Base-by-base conservation (phyloP, 2,329 filamentous ascomycete genomes). In the Ascochyta fabae region DNA sequence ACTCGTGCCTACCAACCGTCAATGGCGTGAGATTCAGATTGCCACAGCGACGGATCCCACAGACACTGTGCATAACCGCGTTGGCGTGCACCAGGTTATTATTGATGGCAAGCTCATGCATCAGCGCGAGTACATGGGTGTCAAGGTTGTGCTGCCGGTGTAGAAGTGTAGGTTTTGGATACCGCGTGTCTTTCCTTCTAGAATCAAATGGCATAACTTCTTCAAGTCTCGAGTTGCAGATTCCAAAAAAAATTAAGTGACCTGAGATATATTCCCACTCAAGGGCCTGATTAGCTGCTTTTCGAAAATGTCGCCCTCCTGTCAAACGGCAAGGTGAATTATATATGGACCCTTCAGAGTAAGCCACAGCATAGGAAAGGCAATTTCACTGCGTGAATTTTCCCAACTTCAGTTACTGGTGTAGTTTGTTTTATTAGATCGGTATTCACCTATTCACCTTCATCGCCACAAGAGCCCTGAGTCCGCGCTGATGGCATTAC, bases 1-100 rank as follows among this genome's bases (percentile, higher is more conserved):
- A 33, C 34, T 59, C 5, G 58, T 54, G 6, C 64, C 64, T 33
- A 67, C 64, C 22, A 67, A 67, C 39, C 55, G 57, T 1, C 53
- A 67, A 48, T 65, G 62, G 62, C 64, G 64, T 19, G 62, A 67
- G 48, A 64, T 64, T 13, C 64, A 67, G 48, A 67, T 67, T 23
- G 53, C 64, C 3, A 61, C 59, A 6, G 59, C 62, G 23, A 67
- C 64, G 3, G 64, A 67, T n/a, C 62, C 64, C 13, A 67, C 64
- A 1, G 64, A 67, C 40, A 62, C 59, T 10, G 53, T 56, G 5
- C 60, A 65, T 35, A 67, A 67, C 35, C 60, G 62, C 4, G 64
- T 67, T 24, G 62, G 64, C 26, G 64, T 67, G 24, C 64, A 67
- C n/a, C 62, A 64, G 47, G 46, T 55, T 1, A 56, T 67, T 12